Evolutionary conservation across 192 early-diverging fungal species (phyloP).

Genomic region (Coemansia reversa): DNA sequence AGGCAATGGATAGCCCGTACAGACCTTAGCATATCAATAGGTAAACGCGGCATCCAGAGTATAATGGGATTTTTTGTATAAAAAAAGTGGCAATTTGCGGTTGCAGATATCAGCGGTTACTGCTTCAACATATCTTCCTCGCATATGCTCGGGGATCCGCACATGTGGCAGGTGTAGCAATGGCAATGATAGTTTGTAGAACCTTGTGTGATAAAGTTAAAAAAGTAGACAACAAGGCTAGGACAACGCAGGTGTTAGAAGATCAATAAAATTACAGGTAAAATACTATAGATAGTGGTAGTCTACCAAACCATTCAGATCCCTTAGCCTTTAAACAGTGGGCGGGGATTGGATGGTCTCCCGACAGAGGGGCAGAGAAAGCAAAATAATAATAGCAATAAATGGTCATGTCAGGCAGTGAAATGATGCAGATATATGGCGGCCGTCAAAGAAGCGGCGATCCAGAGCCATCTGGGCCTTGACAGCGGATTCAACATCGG

Average conservation of each 20-base stretch:
- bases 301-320: too few species aligned
- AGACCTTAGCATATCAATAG: neutral
- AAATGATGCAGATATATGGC: constrained; percentile 37
- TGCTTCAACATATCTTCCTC: neutral
- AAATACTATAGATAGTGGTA: neutral
- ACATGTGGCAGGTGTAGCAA: neutral
- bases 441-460: constrained; percentile 40
- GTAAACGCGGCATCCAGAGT: neutral
- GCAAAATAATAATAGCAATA: neutral
- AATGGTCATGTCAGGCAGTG: neutral
- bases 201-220: neutral
- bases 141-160: neutral
- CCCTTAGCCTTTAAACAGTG: too few species aligned
- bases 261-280: neutral
- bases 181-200: neutral
- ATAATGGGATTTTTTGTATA: neutral
- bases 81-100: neutral
- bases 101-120: constrained; percentile 4
- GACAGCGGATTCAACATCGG: constrained; percentile 20
- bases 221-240: neutral
- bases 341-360: too few species aligned
- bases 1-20: neutral
- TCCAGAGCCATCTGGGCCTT: constrained; percentile 31
- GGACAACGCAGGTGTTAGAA: neutral
- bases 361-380: neutral